Percentiles rank a stretch among this genome's conserved stretches.
Conservation (phyloP, 805 yeast genomes). For the Nakazawaea wyomingensis region DNA sequence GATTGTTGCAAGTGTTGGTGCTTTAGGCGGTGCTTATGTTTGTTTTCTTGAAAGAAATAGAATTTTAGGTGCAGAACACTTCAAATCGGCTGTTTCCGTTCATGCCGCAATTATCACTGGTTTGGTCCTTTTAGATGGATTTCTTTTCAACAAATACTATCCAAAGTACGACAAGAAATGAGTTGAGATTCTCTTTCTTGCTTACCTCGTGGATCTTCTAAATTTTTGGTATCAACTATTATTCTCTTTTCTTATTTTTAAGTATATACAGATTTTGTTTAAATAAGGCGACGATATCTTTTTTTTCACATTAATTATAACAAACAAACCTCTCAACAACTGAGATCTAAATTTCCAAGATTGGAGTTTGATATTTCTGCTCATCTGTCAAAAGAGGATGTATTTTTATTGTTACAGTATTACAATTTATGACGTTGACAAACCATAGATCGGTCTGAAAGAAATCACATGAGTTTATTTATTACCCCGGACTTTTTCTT, state of each 20-base stretch:
- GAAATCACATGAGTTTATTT: too few species aligned
- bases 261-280: not conserved
- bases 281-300: not conserved
- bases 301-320: too few species aligned
- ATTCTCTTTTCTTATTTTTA: not conserved
- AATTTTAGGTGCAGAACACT: constrained; percentile 7
- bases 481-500: constrained; percentile 1
- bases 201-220: not conserved
- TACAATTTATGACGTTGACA: too few species aligned
- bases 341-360: too few species aligned
- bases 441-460: too few species aligned
- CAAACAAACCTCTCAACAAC: too few species aligned
- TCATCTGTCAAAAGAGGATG: too few species aligned
- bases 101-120: constrained; percentile 47
- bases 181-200: not conserved
- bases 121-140: constrained; percentile 49
- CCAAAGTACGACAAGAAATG: constrained; percentile 45
- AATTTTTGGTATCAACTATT: not conserved
- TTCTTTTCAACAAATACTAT: constrained; percentile 48
- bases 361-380: too few species aligned
- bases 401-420: too few species aligned
- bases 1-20: constrained; percentile 42
- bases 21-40: constrained; percentile 41
- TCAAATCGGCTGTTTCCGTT: constrained; percentile 10
- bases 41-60: constrained; percentile 38